A percentile compares a stretch with the other conserved stretches of the same genome.
Conservation (phyloP, 2,329 filamentous ascomycete species). For the Ascocoryne sarcoides region DNA sequence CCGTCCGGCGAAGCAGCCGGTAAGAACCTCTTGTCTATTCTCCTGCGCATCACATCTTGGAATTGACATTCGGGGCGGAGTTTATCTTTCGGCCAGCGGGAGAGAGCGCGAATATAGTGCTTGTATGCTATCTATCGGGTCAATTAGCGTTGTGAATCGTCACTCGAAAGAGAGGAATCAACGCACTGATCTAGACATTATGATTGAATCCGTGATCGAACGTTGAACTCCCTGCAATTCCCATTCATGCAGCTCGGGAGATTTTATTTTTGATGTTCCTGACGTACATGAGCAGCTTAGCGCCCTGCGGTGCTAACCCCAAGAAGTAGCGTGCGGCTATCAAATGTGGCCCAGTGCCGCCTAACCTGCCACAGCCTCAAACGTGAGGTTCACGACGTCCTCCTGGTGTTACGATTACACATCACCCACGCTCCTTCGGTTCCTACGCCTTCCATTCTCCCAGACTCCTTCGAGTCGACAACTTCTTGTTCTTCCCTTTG, state of each 20-base stretch:
- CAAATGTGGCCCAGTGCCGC: no score
- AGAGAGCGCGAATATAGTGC: slow-evolving; percentile 42
- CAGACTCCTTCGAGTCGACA: slow-evolving; percentile 11
- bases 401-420: no score
- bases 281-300: no score
- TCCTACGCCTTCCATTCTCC: slow-evolving; percentile 11
- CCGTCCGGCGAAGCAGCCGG: slow-evolving; percentile 10
- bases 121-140: slow-evolving; percentile 34
- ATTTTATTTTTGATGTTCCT: no score
- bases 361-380: no score
- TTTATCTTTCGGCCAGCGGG: slow-evolving; percentile 54
- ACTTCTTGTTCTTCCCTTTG: slow-evolving; percentile 22
- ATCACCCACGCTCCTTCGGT: slow-evolving; percentile 1
- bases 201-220: no score
- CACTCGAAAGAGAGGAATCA: not conserved
- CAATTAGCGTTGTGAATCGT: not conserved
- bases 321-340: no score
- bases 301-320: not conserved
- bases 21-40: slow-evolving; percentile 31
- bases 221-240: no score
- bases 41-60: slow-evolving; percentile 43
- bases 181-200: slow-evolving; percentile 26
- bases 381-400: no score
- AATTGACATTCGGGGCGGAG: slow-evolving; percentile 56
- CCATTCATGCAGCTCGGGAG: no score